Evolutionary conservation across 441 rosid genomes (phyloP), one percentile per base, ranked within the genome.

Genomic region (Rhodomyrtus psidioides): DNA sequence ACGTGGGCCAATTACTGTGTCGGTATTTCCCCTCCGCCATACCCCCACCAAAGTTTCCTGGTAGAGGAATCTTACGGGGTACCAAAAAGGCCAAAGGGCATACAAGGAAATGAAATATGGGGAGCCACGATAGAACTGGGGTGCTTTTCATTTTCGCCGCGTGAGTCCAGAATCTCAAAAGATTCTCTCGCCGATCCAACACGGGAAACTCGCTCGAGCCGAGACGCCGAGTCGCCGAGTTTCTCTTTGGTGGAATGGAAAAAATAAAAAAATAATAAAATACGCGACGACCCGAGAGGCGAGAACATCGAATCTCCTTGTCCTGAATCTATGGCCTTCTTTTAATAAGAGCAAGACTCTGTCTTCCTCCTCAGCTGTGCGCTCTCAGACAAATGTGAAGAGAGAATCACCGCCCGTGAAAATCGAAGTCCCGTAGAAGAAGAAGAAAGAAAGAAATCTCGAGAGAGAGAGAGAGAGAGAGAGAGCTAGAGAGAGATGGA

Each of bases 221-320:
- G 44, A 23, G 76, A 6, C 26, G 24, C 76, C 21, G 76, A 19
- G 76, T 7, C 76, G 46, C 76, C 55, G 55, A 53, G 21, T 53
- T 16, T 15, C 24, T 9, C 14, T 87, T 65, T 12, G 44, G 76
- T 34, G 1, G 7, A 42, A n/a, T n/a, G n/a, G n/a, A n/a, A n/a
- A 42, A 30, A 34, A 34, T 2, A 34, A 34, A 34, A 4, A 34
- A 34, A 34, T 34, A 34, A n/a, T n/a, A 15, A 88, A 60, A 83
- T 89, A 94, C 81, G 96, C 94, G 94, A 89, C 91, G 90, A 90
- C 88, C 82, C 93, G 93, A 84, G 53, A 21, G 39, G 16, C 42
- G 79, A 85, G 58, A 91, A 94, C 85, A 46, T 15, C 34, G 30
- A 57, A 57, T 21, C 30, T 49, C 85, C 59, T n/a, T 55, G n/a